Base-by-base conservation (phyloP, 1,139 yeast species). In the Casaregolazyma suthepensis region DNA sequence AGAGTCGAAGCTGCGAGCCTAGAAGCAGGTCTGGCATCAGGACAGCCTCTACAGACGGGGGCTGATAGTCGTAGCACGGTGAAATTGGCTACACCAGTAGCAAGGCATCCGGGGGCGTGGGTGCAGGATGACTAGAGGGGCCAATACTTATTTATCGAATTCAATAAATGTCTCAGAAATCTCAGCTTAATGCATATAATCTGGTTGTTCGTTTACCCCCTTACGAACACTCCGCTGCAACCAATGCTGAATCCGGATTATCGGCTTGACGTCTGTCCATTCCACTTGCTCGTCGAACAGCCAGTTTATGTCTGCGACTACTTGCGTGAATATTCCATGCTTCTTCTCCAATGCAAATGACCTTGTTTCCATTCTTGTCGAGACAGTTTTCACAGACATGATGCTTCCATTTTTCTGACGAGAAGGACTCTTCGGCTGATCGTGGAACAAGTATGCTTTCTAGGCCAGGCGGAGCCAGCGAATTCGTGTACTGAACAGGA, bases 261-360 rank as follows among this genome's bases (percentile, higher is more conserved):
- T 13, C 37, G 9, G 37, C 37, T 12, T 15, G 13, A 7, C 7
- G 17, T 35, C 5, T 35, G 40, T 35, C 17, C 40, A 35, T 2
- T n/a, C 40, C 6, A 15, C 17, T 17, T n/a, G 29, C 43, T 18
- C 31, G 35, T 6, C 42, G 48, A 23, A 45, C 29, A 5, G 35
- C 38, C 15, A 20, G 44, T 15, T 49, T 66, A 61, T 76, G 79
- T 6, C 73, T 68, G 51, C 74, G 72, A 60, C 96, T 84, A 23
- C 73, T 71, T 48, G 82, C 55, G 67, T 93, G 99, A 2, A 77
- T 74, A 3, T 77, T 69, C 85, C 90, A 89, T 51, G 79, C 85
- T 3, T 77, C 79, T 50, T 82, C 82, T 0, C 97, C 98, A 7
- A 93, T 83, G 0, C 87, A 78, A 0, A 87, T 77, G 20, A 86